Conservation (phyloP, 108 stramenopile genomes). For the Cyclotella kingstonii region DNA sequence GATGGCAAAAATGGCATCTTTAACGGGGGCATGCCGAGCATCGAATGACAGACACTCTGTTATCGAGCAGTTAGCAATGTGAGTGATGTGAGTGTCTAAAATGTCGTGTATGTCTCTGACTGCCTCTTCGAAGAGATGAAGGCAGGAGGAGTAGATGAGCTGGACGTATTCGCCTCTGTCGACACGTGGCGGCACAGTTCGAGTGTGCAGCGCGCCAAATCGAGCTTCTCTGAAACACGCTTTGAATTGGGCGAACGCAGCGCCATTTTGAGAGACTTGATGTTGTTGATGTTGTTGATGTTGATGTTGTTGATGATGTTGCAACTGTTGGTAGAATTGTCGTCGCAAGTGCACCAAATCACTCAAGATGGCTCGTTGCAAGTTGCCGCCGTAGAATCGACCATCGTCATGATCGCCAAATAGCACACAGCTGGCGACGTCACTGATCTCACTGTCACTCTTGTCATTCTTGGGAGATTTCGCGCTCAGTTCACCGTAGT, state of each 20-base stretch:
- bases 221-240: slow-evolving; percentile 12
- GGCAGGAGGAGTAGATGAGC: slow-evolving; percentile 32
- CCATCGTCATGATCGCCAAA: slow-evolving; percentile 8
- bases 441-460: background rate
- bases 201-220: slow-evolving; percentile 35
- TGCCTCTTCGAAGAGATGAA: slow-evolving; percentile 29
- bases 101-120: no score
- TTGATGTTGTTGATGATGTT: background rate
- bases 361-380: slow-evolving; percentile 30
- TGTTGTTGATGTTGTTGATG: background rate
- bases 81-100: no score
- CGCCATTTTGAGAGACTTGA: slow-evolving; percentile 1
- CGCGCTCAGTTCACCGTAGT: no score
- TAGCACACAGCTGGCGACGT: background rate
- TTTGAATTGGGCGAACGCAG: slow-evolving; percentile 25
- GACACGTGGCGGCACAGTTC: slow-evolving; percentile 27
- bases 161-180: slow-evolving; percentile 39
- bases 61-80: background rate
- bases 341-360: slow-evolving; percentile 19
- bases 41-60: background rate
- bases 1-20: slow-evolving; percentile 24
- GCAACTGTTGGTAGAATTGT: background rate
- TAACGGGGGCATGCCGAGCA: no score
- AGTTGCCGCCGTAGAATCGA: slow-evolving; percentile 24
- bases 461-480: background rate